phyloP scores from a whole-genome alignment of 805 yeast species.

The Ogataea nakhonphanomensis region DNA sequence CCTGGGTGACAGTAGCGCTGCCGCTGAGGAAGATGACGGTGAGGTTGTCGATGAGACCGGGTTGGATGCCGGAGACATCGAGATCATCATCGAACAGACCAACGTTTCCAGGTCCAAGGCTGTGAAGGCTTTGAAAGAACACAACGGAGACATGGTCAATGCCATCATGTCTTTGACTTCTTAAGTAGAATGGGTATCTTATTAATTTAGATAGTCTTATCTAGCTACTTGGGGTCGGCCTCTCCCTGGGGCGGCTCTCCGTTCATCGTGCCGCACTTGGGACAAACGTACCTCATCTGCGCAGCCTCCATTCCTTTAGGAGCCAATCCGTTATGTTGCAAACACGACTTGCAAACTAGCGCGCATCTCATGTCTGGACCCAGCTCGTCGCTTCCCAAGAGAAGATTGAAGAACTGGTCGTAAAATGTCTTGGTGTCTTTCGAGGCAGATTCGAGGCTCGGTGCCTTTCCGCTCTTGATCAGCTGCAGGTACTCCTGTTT shows the following conservation, averaged over 20 bases:
- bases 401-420: slow-evolving; percentile 39
- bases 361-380: slow-evolving; percentile 63
- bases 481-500: slow-evolving; percentile 37
- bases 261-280: slow-evolving; percentile 51
- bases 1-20: slow-evolving; percentile 39
- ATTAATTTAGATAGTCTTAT: slow-evolving; percentile 2
- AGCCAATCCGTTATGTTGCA: slow-evolving; percentile 75
- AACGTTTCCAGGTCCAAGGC: slow-evolving; percentile 87
- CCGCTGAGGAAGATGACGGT: slow-evolving; percentile 46
- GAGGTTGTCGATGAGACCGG: slow-evolving; percentile 85
- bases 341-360: slow-evolving; percentile 64
- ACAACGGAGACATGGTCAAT: slow-evolving; percentile 92
- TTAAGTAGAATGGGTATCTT: slow-evolving; percentile 12
- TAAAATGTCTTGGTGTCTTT: slow-evolving; percentile 12
- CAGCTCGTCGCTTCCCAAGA: slow-evolving; percentile 63
- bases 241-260: slow-evolving; percentile 19
- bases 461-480: slow-evolving; percentile 29
- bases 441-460: slow-evolving; percentile 10
- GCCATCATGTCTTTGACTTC: slow-evolving; percentile 78
- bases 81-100: slow-evolving; percentile 87
- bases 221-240: background rate
- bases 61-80: slow-evolving; percentile 75
- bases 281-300: slow-evolving; percentile 57
- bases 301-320: slow-evolving; percentile 60
- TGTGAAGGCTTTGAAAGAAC: slow-evolving; percentile 80